These are phyloP conservation scores for Inga oerstediana DNA, from an alignment of 306 rosid species.

Conservation along the genomic window DNA sequence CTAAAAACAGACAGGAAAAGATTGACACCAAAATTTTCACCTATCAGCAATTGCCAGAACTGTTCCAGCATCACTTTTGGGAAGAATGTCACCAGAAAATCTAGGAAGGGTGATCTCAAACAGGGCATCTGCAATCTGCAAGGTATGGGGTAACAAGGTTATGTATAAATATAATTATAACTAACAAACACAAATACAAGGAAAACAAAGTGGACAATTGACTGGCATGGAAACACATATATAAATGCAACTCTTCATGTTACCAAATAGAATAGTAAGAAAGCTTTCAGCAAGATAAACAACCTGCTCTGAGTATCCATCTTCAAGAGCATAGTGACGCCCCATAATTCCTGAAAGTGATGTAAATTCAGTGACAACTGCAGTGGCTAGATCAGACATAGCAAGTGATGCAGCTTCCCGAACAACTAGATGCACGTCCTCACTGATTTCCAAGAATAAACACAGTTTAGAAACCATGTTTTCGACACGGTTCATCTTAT, in stretches of 20 bases:
- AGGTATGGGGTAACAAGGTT: slow-evolving; percentile 17
- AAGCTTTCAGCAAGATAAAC: slow-evolving; percentile 30
- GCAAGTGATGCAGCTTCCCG: slow-evolving; percentile 90
- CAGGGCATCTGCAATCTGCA: slow-evolving; percentile 84
- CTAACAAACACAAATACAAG: neutral
- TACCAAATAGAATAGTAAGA: slow-evolving; percentile 18
- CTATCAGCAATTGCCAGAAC: slow-evolving; percentile 88
- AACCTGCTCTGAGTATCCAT: slow-evolving; percentile 91
- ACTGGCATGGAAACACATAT: neutral
- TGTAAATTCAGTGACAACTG: slow-evolving; percentile 94
- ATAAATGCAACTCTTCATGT: neutral
- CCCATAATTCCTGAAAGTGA: slow-evolving; percentile 96
- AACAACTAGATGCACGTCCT: slow-evolving; percentile 49
- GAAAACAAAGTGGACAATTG: slow-evolving; percentile 20
- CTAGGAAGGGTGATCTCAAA: slow-evolving; percentile 93
- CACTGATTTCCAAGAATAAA: slow-evolving; percentile 55
- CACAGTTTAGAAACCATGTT: slow-evolving; percentile 56
- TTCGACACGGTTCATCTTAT: slow-evolving; percentile 81
- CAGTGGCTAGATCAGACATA: slow-evolving; percentile 95
- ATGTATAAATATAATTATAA: slow-evolving; percentile 9
- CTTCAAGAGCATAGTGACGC: slow-evolving; percentile 90
- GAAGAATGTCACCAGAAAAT: slow-evolving; percentile 90
- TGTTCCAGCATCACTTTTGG: slow-evolving; percentile 74
- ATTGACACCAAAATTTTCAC: slow-evolving; percentile 43
- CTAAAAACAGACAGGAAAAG: slow-evolving; percentile 24